phyloP scores from a whole-genome alignment of 805 yeast genomes.

The Yamadazyma ubonensis region DNA sequence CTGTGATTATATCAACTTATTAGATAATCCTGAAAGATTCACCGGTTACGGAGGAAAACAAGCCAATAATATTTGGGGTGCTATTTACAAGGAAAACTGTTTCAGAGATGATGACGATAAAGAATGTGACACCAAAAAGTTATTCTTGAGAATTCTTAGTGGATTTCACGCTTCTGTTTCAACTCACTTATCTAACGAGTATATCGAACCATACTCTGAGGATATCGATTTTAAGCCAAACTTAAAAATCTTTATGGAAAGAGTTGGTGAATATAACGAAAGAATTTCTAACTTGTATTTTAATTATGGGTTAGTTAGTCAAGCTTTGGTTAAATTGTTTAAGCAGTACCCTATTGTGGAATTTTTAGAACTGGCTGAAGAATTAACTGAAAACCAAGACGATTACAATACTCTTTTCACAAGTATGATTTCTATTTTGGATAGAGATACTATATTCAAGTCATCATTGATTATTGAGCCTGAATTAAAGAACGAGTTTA shows the following conservation, averaged over 20 bases:
- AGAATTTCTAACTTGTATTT: constrained; percentile 86
- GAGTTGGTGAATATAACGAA: constrained; percentile 89
- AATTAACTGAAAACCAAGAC: constrained; percentile 47
- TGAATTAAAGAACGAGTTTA: constrained; percentile 77
- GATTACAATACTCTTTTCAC: constrained; percentile 26
- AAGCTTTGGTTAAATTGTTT: constrained; percentile 67
- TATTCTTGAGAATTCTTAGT: constrained; percentile 80
- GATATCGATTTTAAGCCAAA: constrained; percentile 77
- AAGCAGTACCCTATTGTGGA: constrained; percentile 23
- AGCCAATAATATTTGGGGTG: constrained; percentile 88
- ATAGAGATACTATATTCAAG: constrained; percentile 44
- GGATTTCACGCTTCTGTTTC: constrained; percentile 97
- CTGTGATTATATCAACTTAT: constrained; percentile 80
- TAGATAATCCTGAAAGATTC: constrained; percentile 90
- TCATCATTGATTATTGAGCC: constrained; percentile 46
- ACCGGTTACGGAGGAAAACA: constrained; percentile 96
- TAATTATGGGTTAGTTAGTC: constrained; percentile 84
- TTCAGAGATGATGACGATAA: constrained; percentile 45
- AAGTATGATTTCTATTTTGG: constrained; percentile 23
- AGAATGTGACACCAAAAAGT: constrained; percentile 65
- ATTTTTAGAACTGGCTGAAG: constrained; percentile 31
- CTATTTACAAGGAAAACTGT: constrained; percentile 90
- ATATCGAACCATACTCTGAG: constrained; percentile 44
- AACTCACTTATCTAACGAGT: constrained; percentile 87
- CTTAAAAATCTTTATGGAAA: constrained; percentile 73